A percentile compares a stretch with the other conserved stretches of the same genome.
Evolutionary conservation across 257 asterid genomes (phyloP).

Genomic region (Eucommia ulmoides): DNA sequence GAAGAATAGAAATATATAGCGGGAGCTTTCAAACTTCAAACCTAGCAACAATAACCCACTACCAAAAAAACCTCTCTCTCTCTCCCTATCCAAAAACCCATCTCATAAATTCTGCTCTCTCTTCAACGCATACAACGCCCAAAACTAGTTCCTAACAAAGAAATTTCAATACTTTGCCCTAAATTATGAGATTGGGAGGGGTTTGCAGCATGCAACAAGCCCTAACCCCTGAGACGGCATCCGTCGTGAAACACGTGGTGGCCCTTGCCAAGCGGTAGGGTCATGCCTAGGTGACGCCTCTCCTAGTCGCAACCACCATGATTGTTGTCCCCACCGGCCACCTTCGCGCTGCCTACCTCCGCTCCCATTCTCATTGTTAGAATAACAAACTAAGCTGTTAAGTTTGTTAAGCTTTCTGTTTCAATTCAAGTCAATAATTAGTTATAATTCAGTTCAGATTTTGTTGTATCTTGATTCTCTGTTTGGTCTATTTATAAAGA

Average conservation of each 20-base stretch:
- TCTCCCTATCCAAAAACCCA: constrained; percentile 8
- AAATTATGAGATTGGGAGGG: background rate
- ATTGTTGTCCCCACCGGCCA: background rate
- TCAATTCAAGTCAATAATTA: too few relatives aligned
- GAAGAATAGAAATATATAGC: too few relatives aligned
- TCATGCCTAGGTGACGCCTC: constrained; percentile 1
- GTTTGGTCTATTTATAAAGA: too few relatives aligned
- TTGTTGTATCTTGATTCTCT: too few relatives aligned
- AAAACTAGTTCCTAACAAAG: background rate
- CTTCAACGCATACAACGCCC: too few relatives aligned
- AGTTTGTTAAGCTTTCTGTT: too few relatives aligned
- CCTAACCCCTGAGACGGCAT: background rate
- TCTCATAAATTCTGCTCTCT: background rate
- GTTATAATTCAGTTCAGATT: too few relatives aligned
- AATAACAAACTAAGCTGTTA: too few relatives aligned
- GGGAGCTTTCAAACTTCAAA: too few relatives aligned
- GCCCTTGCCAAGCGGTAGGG: background rate
- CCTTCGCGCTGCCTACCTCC: background rate
- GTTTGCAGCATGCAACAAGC: background rate
- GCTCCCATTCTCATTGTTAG: constrained; percentile 1
- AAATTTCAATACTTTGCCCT: background rate
- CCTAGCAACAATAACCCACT: too few relatives aligned
- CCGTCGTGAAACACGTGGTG: background rate
- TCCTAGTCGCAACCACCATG: constrained; percentile 1
- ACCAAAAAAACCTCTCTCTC: too few relatives aligned